Conservation (phyloP, 306 rosid species). For the Begonia loranthoides region DNA sequence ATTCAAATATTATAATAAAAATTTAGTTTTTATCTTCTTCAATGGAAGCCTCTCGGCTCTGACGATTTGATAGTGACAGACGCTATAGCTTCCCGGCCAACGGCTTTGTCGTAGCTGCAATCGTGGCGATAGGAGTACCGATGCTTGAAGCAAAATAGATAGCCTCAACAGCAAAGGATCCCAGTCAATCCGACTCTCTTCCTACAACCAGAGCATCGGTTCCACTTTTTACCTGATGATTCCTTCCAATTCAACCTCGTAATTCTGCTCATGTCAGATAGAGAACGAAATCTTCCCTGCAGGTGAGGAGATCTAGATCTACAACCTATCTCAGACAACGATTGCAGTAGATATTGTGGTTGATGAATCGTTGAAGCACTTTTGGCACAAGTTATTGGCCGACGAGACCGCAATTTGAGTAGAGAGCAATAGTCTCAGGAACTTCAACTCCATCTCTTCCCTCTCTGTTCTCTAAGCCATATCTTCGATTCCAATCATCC, state of each 20-base stretch:
- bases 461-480: constrained; percentile 81
- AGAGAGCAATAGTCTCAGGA: constrained; percentile 43
- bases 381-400: constrained; percentile 85
- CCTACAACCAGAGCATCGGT: constrained; percentile 79
- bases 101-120: constrained; percentile 84
- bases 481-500: constrained; percentile 5
- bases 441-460: constrained; percentile 87
- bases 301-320: constrained; percentile 40
- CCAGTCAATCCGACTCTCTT: constrained; percentile 79
- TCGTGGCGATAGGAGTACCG: constrained; percentile 92
- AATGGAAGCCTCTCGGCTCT: too few relatives aligned
- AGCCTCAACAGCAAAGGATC: constrained; percentile 89
- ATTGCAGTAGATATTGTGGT: constrained; percentile 5
- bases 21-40: too few relatives aligned
- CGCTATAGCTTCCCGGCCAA: constrained; percentile 86
- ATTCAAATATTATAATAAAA: too few relatives aligned
- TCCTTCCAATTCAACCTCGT: constrained; percentile 14
- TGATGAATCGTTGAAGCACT: constrained; percentile 49
- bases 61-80: too few relatives aligned
- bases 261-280: constrained; percentile 13
- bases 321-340: constrained; percentile 26
- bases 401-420: constrained; percentile 85
- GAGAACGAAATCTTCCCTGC: constrained; percentile 12
- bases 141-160: constrained; percentile 73
- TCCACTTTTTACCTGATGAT: constrained; percentile 42